A percentile compares a stretch with the other conserved stretches of the same genome.
These are phyloP conservation scores for Tylopilus vinaceipallidus DNA, from an alignment of 768 basidiomycete species.

Conservation along the genomic window DNA sequence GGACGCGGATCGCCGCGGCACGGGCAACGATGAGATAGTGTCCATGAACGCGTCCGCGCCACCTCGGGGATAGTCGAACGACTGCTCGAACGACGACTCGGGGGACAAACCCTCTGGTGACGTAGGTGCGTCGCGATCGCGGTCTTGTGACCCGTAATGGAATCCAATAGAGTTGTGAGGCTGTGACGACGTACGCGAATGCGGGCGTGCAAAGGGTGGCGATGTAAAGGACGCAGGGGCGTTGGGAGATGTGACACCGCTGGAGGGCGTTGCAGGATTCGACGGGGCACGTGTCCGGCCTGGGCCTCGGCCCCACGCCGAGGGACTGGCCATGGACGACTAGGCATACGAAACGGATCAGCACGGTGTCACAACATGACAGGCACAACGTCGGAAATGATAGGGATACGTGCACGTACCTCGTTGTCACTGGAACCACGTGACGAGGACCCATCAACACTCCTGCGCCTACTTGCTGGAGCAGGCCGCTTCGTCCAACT, in stretches of 20 bases:
- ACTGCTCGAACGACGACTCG: conserved; percentile 28
- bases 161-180: conserved; percentile 40
- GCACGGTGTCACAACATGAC: not conserved
- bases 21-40: conserved; percentile 52
- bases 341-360: conserved; percentile 14
- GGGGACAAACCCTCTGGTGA: conserved; percentile 38
- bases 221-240: conserved; percentile 40
- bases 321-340: conserved; percentile 40
- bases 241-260: conserved; percentile 40
- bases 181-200: conserved; percentile 60
- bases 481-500: conserved; percentile 72
- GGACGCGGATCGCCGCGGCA: conserved; percentile 45
- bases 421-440: conserved; percentile 66
- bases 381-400: not conserved
- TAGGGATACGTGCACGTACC: conserved; percentile 40
- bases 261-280: conserved; percentile 52
- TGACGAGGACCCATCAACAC: conserved; percentile 57
- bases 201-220: conserved; percentile 53
- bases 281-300: conserved; percentile 66
- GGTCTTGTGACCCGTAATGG: conserved; percentile 43
- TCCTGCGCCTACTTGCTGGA: conserved; percentile 67
- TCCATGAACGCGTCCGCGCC: conserved; percentile 42
- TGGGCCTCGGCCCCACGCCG: conserved; percentile 42
- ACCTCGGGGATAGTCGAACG: conserved; percentile 38
- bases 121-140: conserved; percentile 27